Evolutionary conservation across 2,329 filamentous ascomycete genomes (phyloP).

Genomic region (Xylaria digitata): DNA sequence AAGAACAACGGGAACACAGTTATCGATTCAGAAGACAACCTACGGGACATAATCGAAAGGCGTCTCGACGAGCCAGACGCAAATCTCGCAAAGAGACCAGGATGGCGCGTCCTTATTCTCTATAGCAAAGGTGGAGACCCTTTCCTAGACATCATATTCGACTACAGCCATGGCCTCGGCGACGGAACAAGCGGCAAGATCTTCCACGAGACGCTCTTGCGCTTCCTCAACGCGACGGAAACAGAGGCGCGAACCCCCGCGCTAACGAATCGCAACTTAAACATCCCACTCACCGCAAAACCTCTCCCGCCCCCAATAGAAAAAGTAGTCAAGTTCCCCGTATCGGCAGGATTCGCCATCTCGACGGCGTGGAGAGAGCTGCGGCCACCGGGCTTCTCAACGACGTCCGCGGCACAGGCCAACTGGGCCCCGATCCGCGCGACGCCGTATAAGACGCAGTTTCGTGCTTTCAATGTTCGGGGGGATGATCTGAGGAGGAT

Average conservation of each 20-base stretch:
- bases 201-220: conserved; percentile 44
- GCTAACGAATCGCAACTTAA: conserved; percentile 42
- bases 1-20: neutral
- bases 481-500: conserved; percentile 20
- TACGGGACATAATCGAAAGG: conserved; percentile 17
- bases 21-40: conserved; percentile 15
- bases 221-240: conserved; percentile 46
- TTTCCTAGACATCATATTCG: conserved; percentile 39
- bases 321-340: conserved; percentile 36
- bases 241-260: conserved; percentile 32
- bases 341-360: conserved; percentile 32
- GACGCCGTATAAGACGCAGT: conserved; percentile 42
- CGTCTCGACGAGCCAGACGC: conserved; percentile 38
- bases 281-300: conserved; percentile 44
- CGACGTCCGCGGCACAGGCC: conserved; percentile 28
- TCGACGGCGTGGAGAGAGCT: conserved; percentile 38
- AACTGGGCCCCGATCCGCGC: conserved; percentile 41
- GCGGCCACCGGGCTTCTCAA: conserved; percentile 23
- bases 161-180: conserved; percentile 39
- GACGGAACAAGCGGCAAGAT: conserved; percentile 45
- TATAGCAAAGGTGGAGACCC: neutral
- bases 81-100: conserved; percentile 31
- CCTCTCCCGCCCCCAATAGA: conserved; percentile 22
- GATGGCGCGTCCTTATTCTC: conserved; percentile 41
- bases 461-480: conserved; percentile 39